Evolutionary conservation across 306 rosid genomes (phyloP), one percentile per base, ranked within the genome.

Genomic region (Hippophae tibetana): DNA sequence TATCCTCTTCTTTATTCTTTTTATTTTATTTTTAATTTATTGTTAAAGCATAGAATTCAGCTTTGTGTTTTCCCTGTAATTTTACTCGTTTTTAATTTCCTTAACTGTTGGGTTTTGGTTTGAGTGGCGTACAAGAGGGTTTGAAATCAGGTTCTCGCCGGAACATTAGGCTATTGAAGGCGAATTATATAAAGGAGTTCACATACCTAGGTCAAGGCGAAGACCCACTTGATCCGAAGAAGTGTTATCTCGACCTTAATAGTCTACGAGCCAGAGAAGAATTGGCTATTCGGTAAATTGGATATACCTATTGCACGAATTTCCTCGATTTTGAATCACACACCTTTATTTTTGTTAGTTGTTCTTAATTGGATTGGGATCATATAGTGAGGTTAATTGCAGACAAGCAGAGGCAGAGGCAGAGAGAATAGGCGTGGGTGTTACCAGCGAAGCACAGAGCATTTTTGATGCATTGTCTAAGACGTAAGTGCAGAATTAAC

Each of bases 361-460:
- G 7, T 40, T 6, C 42, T 11, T 66, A 14, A 6, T 42, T 43
- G n/a, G 11, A 54, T 6, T 1, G 31, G 11, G 42, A 11, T 31
- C 38, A 6, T 27, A 43, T 58, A 18, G 13, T 43, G 61, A 7
- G 45, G 43, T 58, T 42, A 23, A 48, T 80, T 69, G 53, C 66
- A 92, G 99, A 56, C 95, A 86, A 70, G 99, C 97, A 0, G 99
- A 84, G 74, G 63, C 79, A 2, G 99, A 88, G 18, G 92, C 80
- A 50, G 99, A 92, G 82, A 83, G 97, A 78, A 83, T 88, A 14
- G 99, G 99, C 7, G 95, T 92, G 10, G 97, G 97, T 66, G 99
- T 92, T 57, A 84, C 95, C 63, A 62, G 56, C 46, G 89, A 93
- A 71, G 99, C 97, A 3, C 99, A 93, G 79, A 76, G 72, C 76